Evolutionary conservation across 1,139 yeast genomes (phyloP), one percentile per base, ranked within the genome.

Genomic region (Pichia sp.): DNA sequence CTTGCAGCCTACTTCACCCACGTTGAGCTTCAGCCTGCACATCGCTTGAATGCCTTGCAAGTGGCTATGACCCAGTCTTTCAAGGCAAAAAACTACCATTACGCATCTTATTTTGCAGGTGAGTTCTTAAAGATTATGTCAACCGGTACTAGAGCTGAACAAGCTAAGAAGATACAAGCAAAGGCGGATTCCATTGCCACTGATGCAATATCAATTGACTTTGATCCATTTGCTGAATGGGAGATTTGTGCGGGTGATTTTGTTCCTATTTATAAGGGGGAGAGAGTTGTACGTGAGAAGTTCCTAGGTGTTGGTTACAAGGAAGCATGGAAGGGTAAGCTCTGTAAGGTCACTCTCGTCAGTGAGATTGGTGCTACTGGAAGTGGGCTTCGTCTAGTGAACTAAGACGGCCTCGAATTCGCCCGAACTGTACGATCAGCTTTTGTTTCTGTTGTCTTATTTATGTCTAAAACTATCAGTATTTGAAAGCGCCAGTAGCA

Each of bases 21-120:
- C 56, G 80, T 88, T 27, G 74, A 80, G 49, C 72, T 93, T 50
- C 87, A 84, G 49, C 78, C 84, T 31, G 79, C 81, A 6, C 98
- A 93, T 60, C 76, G 79, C 45, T 73, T 82, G 37, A 81, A 87
- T 55, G 96, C 98, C 10, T 69, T 87, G 51, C 93, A 86, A 58
- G 95, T 87, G 42, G 98, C 99, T 27, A 84, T 91, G 94, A 77
- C 84, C 34, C 94, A 85, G 63, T 77, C 93, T 25, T 86, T 84
- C 69, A 84, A 83, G 55, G 70, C 81, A 57, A 87, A 87, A 60
- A 91, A 93, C 62, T 88, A 63, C 62, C 82, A 88, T 8, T 75
- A 85, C 48, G 96, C 98, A 1, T 77, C 95, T 8, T 78, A 78
- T 55, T 93, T 93, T 67, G 98, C 98, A 1, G 69, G 73, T 23